Evolutionary conservation across 768 basidiomycete species (phyloP), one percentile per base, ranked within the genome.

Genomic region (Collybiopsis confluens): DNA sequence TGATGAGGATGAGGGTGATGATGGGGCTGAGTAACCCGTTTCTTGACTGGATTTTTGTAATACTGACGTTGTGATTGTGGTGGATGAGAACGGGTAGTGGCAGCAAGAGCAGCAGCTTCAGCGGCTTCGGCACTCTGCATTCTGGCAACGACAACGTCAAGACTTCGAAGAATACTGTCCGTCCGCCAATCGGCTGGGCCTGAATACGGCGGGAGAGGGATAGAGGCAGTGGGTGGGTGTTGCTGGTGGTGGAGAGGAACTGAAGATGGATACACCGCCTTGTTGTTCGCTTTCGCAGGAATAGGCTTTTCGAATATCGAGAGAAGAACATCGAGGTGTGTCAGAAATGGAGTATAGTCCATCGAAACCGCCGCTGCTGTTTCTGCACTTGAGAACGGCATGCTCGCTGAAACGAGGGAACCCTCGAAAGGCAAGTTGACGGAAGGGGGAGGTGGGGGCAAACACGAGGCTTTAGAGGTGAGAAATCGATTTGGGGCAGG

Each of bases 141-240:
- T 57, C 80, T 71, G 30, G 71, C 66, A 1, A 74, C 74, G 54
- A 82, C 67, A 26, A 68, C 68, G 23, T 65, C 64, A 54, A 82
- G 70, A 15, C 77, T 78, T 46, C 75, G 72, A 27, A 78, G 61
- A 56, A 83, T 80, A 55, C 71, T 65, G 49, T 82, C 77, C 15
- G 76, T 82, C 59, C 79, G 74, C 76, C 77, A 77, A 64, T 81
- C 74, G 37, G 66, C 42, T 5, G 77, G 79, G 2, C 82, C 82
- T 54, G 56, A 42, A 64, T 80, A 82, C 41, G 71, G 69, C 46
- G 80, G 80, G 48, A 70, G 58, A 18, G 80, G 76, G 18, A 51
- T 46, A 27, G 41, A 48, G 13, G 43, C 26, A 2, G 43, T 48
- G 15, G 47, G 47, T 0, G 47, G 47, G 6, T 35, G 35, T 13